These are phyloP conservation scores for Ruellia speciosa DNA, from an alignment of 305 asterid genomes.

Conservation along the genomic window DNA sequence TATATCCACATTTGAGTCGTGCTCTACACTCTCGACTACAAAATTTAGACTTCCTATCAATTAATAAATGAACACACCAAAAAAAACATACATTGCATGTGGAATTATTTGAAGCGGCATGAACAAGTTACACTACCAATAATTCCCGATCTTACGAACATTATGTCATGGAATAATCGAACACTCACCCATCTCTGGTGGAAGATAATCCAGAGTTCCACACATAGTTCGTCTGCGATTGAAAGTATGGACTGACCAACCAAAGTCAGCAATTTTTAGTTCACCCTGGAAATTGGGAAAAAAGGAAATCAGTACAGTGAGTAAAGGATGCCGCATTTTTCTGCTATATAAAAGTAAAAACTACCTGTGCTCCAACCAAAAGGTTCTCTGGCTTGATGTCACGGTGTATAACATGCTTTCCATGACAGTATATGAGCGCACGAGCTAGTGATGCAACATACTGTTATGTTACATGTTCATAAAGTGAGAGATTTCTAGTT, in stretches of 20 bases:
- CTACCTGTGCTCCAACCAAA: constrained; percentile 44
- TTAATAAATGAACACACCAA: no score
- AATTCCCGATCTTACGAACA: no score
- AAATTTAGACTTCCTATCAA: no score
- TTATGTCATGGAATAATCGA: no score
- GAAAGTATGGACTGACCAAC: constrained; percentile 97
- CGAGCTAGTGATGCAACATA: constrained; percentile 78
- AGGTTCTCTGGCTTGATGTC: constrained; percentile 84
- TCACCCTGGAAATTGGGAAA: constrained; percentile 58
- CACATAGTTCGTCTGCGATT: constrained; percentile 92
- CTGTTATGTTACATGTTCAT: constrained; percentile 18
- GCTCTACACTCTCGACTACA: constrained; percentile 85
- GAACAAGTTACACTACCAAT: no score
- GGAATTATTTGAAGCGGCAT: background rate
- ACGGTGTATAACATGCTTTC: constrained; percentile 87
- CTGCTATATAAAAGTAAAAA: constrained; percentile 1
- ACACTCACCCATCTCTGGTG: constrained; percentile 88
- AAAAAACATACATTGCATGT: background rate
- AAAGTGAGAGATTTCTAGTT: background rate
- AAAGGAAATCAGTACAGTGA: constrained; percentile 20
- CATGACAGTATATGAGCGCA: constrained; percentile 88
- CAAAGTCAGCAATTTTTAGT: constrained; percentile 90
- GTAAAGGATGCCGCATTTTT: constrained; percentile 9
- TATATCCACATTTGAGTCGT: constrained; percentile 81
- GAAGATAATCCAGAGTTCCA: constrained; percentile 93